Evolutionary conservation across 2,329 filamentous ascomycete species (phyloP), one percentile per base, ranked within the genome.

Genomic region (Colletotrichum sp.): DNA sequence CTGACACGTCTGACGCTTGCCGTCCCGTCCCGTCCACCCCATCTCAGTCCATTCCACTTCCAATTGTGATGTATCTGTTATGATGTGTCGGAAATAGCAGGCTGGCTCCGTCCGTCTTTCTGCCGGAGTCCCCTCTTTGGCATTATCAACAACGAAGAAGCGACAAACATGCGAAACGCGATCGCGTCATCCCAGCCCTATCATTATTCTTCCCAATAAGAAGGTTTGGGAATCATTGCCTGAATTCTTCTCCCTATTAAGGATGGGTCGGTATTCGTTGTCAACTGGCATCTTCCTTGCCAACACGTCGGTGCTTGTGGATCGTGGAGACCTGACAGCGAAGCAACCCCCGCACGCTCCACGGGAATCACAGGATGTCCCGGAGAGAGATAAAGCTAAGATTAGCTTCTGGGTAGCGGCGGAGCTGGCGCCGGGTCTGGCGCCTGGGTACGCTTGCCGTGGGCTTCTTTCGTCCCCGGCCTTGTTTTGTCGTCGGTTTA

Each of bases 241-340:
- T 30, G 10, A 26, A 30, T 2, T 30, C 7, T 58, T 30, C 8
- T 26, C 21, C 8, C 15, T 30, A 0, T 30, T 26, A 6, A 0
- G 21, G 24, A 58, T 2, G 18, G 28, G 58, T 5, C 9, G 9
- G 61, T 36, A 12, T 10, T 38, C 12, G 24, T 48, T 1, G 9
- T 32, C 6, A 3, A 32, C 36, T 13, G 16, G 63, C 63, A 66
- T 66, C 36, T 66, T 28, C 63, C 63, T 66, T 66, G 63, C 26
- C 43, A 52, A 21, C 43, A 13, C 43, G n/a, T 52, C 43, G 24
- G 36, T 32, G 30, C n/a, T 26, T n/a, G 61, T 36, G 63, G 63
- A 34, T 34, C 63, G 63, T 48, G 36, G 26, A 32, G 36, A 15
- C 24, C 13, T 48, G 36, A 43, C 63, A 66, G 63, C 63, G 34